Conservation (phyloP, 345 rosid species). For the Excoecaria agallocha region DNA sequence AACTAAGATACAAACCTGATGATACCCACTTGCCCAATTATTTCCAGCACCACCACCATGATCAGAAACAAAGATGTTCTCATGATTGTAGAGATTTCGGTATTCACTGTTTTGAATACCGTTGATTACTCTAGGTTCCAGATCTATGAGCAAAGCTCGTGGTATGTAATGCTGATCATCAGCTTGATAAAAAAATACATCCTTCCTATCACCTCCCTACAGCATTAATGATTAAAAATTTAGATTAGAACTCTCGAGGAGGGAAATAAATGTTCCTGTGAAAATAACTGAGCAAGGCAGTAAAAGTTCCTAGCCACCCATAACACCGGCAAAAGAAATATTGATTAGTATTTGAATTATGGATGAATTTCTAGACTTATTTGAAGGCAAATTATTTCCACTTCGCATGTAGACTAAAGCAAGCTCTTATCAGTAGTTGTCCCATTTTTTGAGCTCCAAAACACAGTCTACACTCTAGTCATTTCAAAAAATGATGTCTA, state of each 20-base stretch:
- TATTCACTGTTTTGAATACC: conserved; percentile 94
- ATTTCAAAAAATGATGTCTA: not conserved
- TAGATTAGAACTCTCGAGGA: not conserved
- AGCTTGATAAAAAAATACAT: conserved; percentile 97
- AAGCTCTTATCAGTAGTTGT: not conserved
- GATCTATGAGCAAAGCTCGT: conserved; percentile 86
- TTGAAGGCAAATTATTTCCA: not conserved
- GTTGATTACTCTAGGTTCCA: conserved; percentile 96
- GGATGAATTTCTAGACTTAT: not conserved
- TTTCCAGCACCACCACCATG: conserved; percentile 99
- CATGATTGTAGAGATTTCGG: conserved; percentile 90
- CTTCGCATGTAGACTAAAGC: not conserved
- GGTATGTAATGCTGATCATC: conserved; percentile 98
- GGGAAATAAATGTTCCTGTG: not conserved
- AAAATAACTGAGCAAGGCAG: not conserved
- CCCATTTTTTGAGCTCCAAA: not conserved
- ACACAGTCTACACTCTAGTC: not conserved
- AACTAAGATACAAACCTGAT: conserved; percentile 57
- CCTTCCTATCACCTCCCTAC: conserved; percentile 98
- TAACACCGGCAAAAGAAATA: not conserved
- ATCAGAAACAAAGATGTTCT: conserved; percentile 76
- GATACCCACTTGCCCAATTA: conserved; percentile 99
- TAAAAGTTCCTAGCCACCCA: not conserved
- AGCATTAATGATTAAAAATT: conserved; percentile 6
- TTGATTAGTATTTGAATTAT: not conserved